Evolutionary conservation across 2,329 filamentous ascomycete species (phyloP), one percentile per base, ranked within the genome.

Genomic region (Aspergillus pseudoglaucus): DNA sequence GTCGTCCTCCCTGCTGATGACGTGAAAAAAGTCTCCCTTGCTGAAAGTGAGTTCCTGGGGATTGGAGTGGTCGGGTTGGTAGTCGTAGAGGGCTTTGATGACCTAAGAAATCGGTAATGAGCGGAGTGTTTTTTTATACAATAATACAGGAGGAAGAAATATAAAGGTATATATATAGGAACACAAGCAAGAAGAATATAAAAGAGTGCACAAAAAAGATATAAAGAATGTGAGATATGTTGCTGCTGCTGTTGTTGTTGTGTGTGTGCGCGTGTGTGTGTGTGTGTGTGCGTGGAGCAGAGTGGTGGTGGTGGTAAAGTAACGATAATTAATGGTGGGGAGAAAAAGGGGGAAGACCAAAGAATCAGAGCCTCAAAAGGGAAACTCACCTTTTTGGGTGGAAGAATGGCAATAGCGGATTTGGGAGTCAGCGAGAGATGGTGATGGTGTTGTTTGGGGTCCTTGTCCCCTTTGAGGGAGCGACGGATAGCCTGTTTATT

Each of bases 1-100:
- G 67, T 97, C 91, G 76, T 96, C 85, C 74, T 97, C 93, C 68
- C 91, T 86, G 62, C 88, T 89, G 68, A 97, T 91, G 55, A 98
- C 93, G 75, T 97, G 91, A 68, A 98, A 93, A 70, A 97, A 98
- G 69, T 98, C 93, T 63, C 93, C 93, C 66, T 89, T 87, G 56
- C 85, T 89, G 72, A 98, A 98, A 66, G 87, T 85, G 61, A 98
- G 78, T 74, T 95, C 85, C 66, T 91, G 85, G 46, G 73, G 73
- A 51, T 73, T 69, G 45, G 74, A 73, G 52, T 83, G 82, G 62
- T 85, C 80, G 50, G 90, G 87, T 62, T 85, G 80, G 73, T 95
- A 95, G 69, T 94, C 88, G 78, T 95, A 95, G 50, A 96, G 84
- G 25, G 93, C 93, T 76, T 91, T 90, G 69, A 98, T 98, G 52